A percentile compares a stretch with the other conserved stretches of the same genome.
These are phyloP conservation scores for Scheffersomyces cryptocercus DNA, from an alignment of 1,139 yeast genomes.

Conservation along the genomic window DNA sequence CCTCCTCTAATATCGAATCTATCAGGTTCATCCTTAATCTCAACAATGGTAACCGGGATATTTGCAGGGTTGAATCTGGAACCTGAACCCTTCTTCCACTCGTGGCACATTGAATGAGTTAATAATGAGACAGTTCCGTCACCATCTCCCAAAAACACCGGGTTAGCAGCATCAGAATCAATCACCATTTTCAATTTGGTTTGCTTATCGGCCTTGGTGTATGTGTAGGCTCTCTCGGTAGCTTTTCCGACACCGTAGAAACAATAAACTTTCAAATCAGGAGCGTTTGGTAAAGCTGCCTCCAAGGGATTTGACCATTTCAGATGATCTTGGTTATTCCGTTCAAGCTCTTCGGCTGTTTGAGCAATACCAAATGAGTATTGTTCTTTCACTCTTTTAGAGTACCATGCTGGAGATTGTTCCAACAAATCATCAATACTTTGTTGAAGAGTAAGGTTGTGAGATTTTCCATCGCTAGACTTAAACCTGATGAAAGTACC, in stretches of 20 bases:
- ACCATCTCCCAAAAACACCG: conserved; percentile 86
- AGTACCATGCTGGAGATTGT: conserved; percentile 76
- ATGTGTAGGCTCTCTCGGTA: conserved; percentile 89
- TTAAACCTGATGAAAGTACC: conserved; percentile 70
- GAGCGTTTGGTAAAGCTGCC: conserved; percentile 88
- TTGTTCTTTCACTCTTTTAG: conserved; percentile 59
- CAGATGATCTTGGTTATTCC: conserved; percentile 65
- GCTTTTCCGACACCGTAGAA: conserved; percentile 96
- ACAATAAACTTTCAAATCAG: conserved; percentile 84
- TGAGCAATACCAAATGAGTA: conserved; percentile 80
- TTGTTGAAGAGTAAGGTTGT: conserved; percentile 63
- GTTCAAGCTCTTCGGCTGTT: conserved; percentile 55
- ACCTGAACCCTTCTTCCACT: conserved; percentile 69
- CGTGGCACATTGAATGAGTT: conserved; percentile 78
- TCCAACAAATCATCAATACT: conserved; percentile 66
- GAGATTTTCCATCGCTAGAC: conserved; percentile 6
- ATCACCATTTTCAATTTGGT: conserved; percentile 67
- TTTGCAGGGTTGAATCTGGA: conserved; percentile 84
- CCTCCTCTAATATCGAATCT: conserved; percentile 95
- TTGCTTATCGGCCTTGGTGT: conserved; percentile 60
- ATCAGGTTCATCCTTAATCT: conserved; percentile 91
- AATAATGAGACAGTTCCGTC: conserved; percentile 92
- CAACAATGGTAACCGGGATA: conserved; percentile 74
- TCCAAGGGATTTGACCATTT: conserved; percentile 95
- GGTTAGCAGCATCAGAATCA: conserved; percentile 52